phyloP scores from a whole-genome alignment of 345 rosid species.

The Linum trigynum region DNA sequence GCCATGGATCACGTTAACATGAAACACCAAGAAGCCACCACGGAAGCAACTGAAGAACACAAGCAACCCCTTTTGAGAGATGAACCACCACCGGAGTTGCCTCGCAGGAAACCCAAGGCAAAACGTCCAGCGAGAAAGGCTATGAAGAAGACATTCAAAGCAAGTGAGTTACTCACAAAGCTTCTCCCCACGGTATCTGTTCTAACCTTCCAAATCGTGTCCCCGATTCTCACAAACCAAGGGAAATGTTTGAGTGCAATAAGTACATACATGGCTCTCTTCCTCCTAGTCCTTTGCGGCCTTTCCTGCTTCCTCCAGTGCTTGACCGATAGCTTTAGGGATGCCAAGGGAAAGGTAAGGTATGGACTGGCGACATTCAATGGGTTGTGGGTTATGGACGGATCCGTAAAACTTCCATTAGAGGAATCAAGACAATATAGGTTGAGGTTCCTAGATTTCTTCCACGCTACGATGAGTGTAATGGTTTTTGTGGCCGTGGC shows the following conservation, averaged over 20 bases:
- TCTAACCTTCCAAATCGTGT: slow-evolving; percentile 52
- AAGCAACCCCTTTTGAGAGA: slow-evolving; percentile 11
- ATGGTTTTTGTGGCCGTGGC: slow-evolving; percentile 50
- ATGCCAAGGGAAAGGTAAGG: slow-evolving; percentile 56
- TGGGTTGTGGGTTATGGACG: slow-evolving; percentile 56
- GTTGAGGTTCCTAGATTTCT: slow-evolving; percentile 43
- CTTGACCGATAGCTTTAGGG: slow-evolving; percentile 59
- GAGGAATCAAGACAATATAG: slow-evolving; percentile 36
- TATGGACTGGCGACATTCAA: slow-evolving; percentile 53
- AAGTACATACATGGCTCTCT: slow-evolving; percentile 31
- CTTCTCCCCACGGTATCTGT: slow-evolving; percentile 70
- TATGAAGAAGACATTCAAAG: slow-evolving; percentile 53
- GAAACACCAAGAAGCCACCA: not conserved
- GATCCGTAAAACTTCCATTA: slow-evolving; percentile 20
- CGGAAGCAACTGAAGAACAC: not conserved
- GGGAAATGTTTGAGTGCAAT: slow-evolving; percentile 46
- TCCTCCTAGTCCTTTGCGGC: slow-evolving; percentile 33
- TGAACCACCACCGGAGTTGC: not conserved
- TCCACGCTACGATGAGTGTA: slow-evolving; percentile 50
- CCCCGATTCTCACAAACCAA: slow-evolving; percentile 54
- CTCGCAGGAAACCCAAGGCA: not conserved
- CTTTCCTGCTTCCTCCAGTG: slow-evolving; percentile 44
- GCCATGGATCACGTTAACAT: not conserved
- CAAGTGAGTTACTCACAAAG: slow-evolving; percentile 44
- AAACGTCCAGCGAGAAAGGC: slow-evolving; percentile 42